A percentile compares a stretch with the other conserved stretches of the same genome.
Conservation (phyloP, 1,139 yeast species). For the Zygotorulaspora mrakii region DNA sequence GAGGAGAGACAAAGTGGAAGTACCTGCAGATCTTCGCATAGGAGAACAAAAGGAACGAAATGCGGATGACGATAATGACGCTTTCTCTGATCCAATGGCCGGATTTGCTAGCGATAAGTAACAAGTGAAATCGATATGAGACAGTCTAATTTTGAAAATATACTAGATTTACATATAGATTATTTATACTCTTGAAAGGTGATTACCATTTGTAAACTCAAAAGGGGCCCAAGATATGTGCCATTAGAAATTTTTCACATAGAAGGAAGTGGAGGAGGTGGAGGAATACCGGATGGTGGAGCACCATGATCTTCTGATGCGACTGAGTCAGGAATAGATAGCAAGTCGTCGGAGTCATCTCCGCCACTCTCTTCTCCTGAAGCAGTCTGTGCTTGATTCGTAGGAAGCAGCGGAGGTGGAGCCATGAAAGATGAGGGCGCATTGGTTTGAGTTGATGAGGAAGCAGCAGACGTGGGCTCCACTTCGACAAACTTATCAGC, state of each 20-base stretch:
- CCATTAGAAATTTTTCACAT: constrained; percentile 1
- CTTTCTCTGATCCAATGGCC: constrained; percentile 24
- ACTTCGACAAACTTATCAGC: constrained; percentile 14
- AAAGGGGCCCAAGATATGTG: not conserved
- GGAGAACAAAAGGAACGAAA: constrained; percentile 2
- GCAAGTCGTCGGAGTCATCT: constrained; percentile 32
- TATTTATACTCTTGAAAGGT: not conserved
- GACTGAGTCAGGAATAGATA: constrained; percentile 39
- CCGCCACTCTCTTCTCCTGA: constrained; percentile 11
- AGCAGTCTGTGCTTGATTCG: not conserved
- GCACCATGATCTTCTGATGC: constrained; percentile 31
- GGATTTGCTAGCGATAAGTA: too few relatives aligned
- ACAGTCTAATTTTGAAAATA: not conserved
- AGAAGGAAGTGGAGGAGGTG: constrained; percentile 35
- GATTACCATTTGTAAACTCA: constrained; percentile 1
- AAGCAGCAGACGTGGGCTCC: constrained; percentile 27
- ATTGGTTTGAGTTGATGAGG: constrained; percentile 21
- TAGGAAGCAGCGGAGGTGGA: constrained; percentile 34
- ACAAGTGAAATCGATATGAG: not conserved
- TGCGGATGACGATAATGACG: constrained; percentile 10
- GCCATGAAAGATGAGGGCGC: constrained; percentile 7
- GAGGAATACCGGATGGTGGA: constrained; percentile 30
- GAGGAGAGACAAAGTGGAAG: constrained; percentile 21
- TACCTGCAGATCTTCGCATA: constrained; percentile 4
- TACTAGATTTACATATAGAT: not conserved